These are phyloP conservation scores for Quercus mongolica DNA, from an alignment of 306 rosid genomes.

Conservation along the genomic window DNA sequence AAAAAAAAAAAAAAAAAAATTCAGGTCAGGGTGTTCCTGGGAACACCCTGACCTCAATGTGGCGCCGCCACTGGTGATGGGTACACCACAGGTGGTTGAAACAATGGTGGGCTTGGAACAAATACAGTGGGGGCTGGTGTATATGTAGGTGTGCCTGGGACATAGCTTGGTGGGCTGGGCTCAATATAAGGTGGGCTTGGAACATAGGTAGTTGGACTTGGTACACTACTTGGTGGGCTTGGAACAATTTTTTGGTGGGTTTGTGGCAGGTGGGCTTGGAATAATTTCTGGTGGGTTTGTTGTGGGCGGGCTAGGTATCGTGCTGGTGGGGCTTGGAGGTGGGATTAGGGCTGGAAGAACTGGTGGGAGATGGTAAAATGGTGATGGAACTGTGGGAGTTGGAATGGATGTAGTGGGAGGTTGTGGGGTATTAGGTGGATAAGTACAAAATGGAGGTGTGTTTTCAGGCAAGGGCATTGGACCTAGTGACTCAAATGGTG, in stretches of 20 bases:
- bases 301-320: conserved; percentile 32
- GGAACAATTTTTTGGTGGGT: background rate
- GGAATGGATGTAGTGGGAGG: conserved; percentile 48
- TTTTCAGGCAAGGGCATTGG: conserved; percentile 51
- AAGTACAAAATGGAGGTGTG: conserved; percentile 55
- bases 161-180: conserved; percentile 18
- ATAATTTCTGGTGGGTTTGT: background rate
- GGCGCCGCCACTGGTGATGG: no score
- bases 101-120: no score
- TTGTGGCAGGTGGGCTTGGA: background rate
- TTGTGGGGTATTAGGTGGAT: conserved; percentile 53
- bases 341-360: conserved; percentile 43
- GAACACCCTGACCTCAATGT: no score
- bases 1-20: no score
- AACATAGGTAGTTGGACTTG: conserved; percentile 32
- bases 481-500: conserved; percentile 75
- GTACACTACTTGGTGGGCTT: background rate
- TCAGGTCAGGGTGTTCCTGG: no score
- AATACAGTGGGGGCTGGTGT: no score
- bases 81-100: no score
- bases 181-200: conserved; percentile 33
- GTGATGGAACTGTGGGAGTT: conserved; percentile 36
- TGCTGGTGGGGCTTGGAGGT: conserved; percentile 34
- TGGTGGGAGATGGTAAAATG: conserved; percentile 43
- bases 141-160: conserved; percentile 47